These are phyloP conservation scores for Arthrobotrys megalospora DNA, from an alignment of 2,329 filamentous ascomycete species.

Conservation along the genomic window DNA sequence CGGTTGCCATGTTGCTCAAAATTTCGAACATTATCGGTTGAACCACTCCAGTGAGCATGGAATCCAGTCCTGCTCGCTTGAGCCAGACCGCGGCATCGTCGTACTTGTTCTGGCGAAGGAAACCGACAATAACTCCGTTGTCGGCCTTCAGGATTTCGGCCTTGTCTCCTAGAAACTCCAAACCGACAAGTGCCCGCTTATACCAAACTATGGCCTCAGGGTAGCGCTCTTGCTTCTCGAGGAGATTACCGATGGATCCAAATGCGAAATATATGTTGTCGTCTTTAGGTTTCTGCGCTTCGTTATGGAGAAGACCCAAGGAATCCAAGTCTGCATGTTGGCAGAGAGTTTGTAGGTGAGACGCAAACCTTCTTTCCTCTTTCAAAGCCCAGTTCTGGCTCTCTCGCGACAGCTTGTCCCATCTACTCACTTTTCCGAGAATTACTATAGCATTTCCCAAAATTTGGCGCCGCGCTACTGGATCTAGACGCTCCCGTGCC, in stretches of 20 bases:
- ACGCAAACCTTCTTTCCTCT: background rate
- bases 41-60: no score
- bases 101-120: background rate
- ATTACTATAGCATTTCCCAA: background rate
- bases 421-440: background rate
- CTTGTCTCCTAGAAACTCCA: background rate
- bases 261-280: conserved; percentile 6
- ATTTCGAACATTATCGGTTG: no score
- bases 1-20: no score
- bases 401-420: background rate
- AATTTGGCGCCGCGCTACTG: background rate
- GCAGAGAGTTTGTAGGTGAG: background rate
- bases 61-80: no score
- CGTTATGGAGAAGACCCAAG: background rate
- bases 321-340: background rate
- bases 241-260: background rate
- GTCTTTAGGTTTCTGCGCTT: background rate
- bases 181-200: background rate
- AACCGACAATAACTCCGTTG: background rate
- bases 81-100: background rate
- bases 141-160: background rate
- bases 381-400: background rate
- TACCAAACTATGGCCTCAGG: background rate
- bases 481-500: background rate
- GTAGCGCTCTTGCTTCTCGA: conserved; percentile 2